Conservation (phyloP, 495 filamentous ascomycete species). For the Endocarpon pusillum region DNA sequence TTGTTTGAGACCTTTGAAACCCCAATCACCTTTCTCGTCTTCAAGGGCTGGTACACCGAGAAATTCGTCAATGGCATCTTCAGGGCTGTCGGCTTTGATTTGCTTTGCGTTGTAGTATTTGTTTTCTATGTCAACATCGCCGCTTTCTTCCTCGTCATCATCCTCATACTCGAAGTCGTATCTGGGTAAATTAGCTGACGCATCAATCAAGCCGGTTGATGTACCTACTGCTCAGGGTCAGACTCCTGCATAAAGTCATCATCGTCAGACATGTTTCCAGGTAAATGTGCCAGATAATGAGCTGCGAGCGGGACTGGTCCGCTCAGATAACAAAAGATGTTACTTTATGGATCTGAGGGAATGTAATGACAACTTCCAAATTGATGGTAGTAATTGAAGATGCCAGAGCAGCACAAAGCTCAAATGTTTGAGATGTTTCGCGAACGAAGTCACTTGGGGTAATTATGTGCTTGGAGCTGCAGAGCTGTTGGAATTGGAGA, state of each 20-base stretch:
- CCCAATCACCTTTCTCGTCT: slow-evolving; percentile 89
- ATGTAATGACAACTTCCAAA: too few relatives aligned
- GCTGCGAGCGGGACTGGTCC: too few relatives aligned
- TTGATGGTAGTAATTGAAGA: too few relatives aligned
- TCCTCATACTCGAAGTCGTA: slow-evolving; percentile 97
- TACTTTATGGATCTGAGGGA: too few relatives aligned
- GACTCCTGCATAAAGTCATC: slow-evolving; percentile 99
- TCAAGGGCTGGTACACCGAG: slow-evolving; percentile 71
- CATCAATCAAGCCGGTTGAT: neutral
- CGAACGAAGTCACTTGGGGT: too few relatives aligned
- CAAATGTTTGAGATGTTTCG: too few relatives aligned
- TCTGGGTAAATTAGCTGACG: slow-evolving; percentile 22
- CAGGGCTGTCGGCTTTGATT: slow-evolving; percentile 70
- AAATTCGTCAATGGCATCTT: slow-evolving; percentile 84
- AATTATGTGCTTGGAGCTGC: too few relatives aligned
- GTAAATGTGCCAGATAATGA: too few relatives aligned
- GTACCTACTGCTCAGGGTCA: slow-evolving; percentile 56
- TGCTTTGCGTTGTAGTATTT: slow-evolving; percentile 99
- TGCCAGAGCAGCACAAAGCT: too few relatives aligned
- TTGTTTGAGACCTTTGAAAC: slow-evolving; percentile 95
- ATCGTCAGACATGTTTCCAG: slow-evolving; percentile 85
- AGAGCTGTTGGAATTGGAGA: too few relatives aligned
- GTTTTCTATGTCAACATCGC: slow-evolving; percentile 92
- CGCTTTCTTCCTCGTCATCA: slow-evolving; percentile 71
- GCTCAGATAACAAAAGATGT: too few relatives aligned